Conservation (phyloP, 805 yeast species). For the Candida endomychidarum region DNA sequence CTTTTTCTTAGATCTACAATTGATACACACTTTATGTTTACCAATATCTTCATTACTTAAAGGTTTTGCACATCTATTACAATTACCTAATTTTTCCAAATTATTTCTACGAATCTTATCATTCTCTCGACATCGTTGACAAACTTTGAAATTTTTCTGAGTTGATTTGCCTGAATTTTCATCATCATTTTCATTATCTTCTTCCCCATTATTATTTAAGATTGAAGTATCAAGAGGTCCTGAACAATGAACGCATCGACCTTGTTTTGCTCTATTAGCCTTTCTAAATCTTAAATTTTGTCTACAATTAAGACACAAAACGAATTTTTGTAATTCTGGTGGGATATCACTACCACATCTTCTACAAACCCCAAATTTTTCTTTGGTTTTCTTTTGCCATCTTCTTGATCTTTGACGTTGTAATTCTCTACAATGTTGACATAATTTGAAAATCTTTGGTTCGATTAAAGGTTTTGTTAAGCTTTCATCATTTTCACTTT, state of each 20-base stretch:
- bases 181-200: constrained; percentile 4
- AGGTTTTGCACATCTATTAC: constrained; percentile 60
- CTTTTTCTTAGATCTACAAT: constrained; percentile 56
- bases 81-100: constrained; percentile 56
- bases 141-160: constrained; percentile 52
- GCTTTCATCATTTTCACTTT: constrained; percentile 13
- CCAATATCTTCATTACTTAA: constrained; percentile 47
- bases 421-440: constrained; percentile 63
- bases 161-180: constrained; percentile 9
- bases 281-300: constrained; percentile 53
- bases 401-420: constrained; percentile 62
- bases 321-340: constrained; percentile 49
- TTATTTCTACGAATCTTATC: constrained; percentile 58
- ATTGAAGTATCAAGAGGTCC: constrained; percentile 51
- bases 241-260: constrained; percentile 68
- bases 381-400: constrained; percentile 64
- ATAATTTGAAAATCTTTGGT: constrained; percentile 51
- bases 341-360: constrained; percentile 61
- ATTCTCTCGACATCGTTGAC: constrained; percentile 60
- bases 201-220: constrained; percentile 27
- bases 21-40: constrained; percentile 55
- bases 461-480: constrained; percentile 30
- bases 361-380: constrained; percentile 61
- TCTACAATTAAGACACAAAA: constrained; percentile 61
- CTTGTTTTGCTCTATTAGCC: constrained; percentile 58